These are phyloP conservation scores for Solanum paucissectum DNA, from an alignment of 257 asterid species.

Conservation along the genomic window DNA sequence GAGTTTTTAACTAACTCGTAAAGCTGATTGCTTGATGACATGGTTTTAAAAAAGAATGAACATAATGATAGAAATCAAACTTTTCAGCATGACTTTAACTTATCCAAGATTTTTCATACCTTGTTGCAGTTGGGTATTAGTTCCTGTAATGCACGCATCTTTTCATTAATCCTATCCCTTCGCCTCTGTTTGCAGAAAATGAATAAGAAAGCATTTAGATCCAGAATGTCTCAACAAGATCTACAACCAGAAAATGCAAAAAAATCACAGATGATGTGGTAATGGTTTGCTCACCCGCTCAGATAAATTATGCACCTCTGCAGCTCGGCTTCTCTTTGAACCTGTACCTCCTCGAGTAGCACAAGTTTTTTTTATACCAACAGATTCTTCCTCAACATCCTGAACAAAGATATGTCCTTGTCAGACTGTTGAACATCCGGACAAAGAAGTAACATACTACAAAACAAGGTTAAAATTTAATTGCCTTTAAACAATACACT, in stretches of 20 bases:
- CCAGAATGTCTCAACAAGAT: background rate
- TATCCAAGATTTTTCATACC: conserved; percentile 26
- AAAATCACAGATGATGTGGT: background rate
- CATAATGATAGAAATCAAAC: background rate
- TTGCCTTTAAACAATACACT: conserved; percentile 12
- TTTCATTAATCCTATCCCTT: conserved; percentile 89
- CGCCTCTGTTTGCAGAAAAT: conserved; percentile 52
- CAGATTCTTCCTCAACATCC: conserved; percentile 74
- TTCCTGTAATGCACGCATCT: conserved; percentile 97
- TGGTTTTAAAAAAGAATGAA: background rate
- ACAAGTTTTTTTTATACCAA: conserved; percentile 35
- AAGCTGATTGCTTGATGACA: background rate
- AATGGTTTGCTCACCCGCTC: conserved; percentile 70
- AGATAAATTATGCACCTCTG: conserved; percentile 94
- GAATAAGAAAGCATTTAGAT: conserved; percentile 2
- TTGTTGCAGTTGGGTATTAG: conserved; percentile 96
- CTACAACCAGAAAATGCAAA: background rate
- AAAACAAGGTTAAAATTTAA: background rate
- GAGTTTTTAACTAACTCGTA: background rate
- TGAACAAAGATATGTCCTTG: conserved; percentile 16
- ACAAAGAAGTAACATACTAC: background rate
- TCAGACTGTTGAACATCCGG: background rate
- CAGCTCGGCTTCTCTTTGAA: conserved; percentile 91
- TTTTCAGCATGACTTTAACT: conserved; percentile 1
- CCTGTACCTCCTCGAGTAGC: conserved; percentile 40